Percentiles rank a stretch among this genome's conserved stretches.
phyloP scores from a whole-genome alignment of 192 early-diverging fungal species.

The Umbelopsis ramanniana region DNA sequence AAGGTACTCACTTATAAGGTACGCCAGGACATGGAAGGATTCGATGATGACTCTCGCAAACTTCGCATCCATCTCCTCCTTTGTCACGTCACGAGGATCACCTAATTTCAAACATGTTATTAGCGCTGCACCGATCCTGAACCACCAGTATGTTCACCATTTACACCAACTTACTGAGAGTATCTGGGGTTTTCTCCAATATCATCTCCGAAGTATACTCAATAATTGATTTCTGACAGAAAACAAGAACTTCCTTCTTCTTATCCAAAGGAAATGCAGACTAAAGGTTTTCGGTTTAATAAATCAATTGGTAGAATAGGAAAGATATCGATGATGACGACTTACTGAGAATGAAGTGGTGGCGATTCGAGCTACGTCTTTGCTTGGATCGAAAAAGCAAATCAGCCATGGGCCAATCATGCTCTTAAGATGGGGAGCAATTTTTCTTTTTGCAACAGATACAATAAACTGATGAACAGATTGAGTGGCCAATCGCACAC shows the following conservation, averaged over 20 bases:
- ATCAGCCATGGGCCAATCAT: conserved; percentile 86
- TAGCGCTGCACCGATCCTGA: background rate
- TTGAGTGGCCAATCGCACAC: conserved; percentile 74
- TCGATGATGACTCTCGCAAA: conserved; percentile 70
- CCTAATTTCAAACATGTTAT: conserved; percentile 40
- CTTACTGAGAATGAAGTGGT: conserved; percentile 1
- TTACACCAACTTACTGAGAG: conserved; percentile 63
- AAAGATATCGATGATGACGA: background rate
- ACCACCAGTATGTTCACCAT: background rate
- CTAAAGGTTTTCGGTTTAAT: conserved; percentile 39
- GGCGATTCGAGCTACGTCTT: conserved; percentile 74
- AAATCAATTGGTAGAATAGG: background rate
- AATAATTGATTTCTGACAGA: conserved; percentile 77
- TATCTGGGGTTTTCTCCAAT: conserved; percentile 78
- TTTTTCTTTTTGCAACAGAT: conserved; percentile 65
- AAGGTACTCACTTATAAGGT: conserved; percentile 48
- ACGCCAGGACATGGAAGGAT: conserved; percentile 59
- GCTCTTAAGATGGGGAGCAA: conserved; percentile 82
- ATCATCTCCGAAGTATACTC: conserved; percentile 71
- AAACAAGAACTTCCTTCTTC: conserved; percentile 71
- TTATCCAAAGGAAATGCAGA: conserved; percentile 83
- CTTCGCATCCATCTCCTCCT: conserved; percentile 76
- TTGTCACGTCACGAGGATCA: conserved; percentile 72
- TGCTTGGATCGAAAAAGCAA: conserved; percentile 78
- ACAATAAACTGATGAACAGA: conserved; percentile 72